Evolutionary conservation across 1,139 yeast species (phyloP), one percentile per base, ranked within the genome.

Genomic region (Komagataea norvegica): DNA sequence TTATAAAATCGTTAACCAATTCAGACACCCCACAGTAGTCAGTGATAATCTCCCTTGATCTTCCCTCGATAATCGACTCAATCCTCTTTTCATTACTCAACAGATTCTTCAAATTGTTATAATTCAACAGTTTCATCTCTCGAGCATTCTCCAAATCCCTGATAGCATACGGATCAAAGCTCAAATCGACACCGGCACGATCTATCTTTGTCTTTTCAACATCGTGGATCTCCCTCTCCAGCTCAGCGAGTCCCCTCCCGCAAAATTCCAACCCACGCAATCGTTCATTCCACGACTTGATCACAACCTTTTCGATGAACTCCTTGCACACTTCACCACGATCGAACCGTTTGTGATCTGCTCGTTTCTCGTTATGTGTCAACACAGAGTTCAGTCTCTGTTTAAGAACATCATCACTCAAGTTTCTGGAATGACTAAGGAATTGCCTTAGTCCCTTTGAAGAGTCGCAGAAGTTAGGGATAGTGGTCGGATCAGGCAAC

Each of bases 121-220:
- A 56, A 15, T 58, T 56, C 4, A 28, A 36, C 33, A 55, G 60
- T 32, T 54, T 55, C 6, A 44, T 36, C 13, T 58, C 58, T 18
- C 55, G 51, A 17, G 55, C 51, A 6, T 55, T 56, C 18, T 52
- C 44, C 11, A 55, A 33, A 33, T 68, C 71, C 36, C 65, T 59
- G 9, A 61, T 57, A 3, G 69, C 71, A 44, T 72, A 72, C 1
- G 78, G 77, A 47, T 72, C 74, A 6, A 68, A 44, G 22, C 72
- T 51, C 4, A 59, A 52, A 14, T 57, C 56, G 31, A 55, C 45
- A 43, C 36, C 48, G 14, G 29, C 34, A 7, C 23, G 30, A 27
- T 26, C 9, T 15, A 33, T 33, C n/a, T 22, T 27, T 47, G 31
- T 40, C 45, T 40, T 45, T 48, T 55, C 18, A 37, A 48, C 23